Percentiles rank a stretch among this genome's conserved stretches.
Conservation (phyloP, 495 filamentous ascomycete species). For the Letharia columbiana region DNA sequence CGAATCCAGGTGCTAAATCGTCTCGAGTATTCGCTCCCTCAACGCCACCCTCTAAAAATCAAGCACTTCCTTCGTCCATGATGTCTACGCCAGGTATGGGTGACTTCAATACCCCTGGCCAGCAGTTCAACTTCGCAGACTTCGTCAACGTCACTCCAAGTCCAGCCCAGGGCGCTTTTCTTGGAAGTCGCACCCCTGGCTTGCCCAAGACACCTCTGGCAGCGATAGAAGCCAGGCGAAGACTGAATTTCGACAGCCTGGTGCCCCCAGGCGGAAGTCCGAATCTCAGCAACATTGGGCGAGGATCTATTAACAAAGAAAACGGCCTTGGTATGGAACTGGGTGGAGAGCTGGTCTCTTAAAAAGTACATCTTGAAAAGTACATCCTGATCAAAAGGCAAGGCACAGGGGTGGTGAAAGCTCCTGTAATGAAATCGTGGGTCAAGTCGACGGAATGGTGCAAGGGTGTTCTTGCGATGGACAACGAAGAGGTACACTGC, state of each 20-base stretch:
- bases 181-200: conserved; percentile 49
- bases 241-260: conserved; percentile 61
- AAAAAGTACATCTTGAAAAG: conserved; percentile 8
- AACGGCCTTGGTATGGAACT: conserved; percentile 47
- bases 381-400: neutral
- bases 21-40: conserved; percentile 59
- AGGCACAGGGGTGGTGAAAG: neutral
- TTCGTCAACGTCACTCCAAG: conserved; percentile 93
- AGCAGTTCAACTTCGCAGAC: conserved; percentile 88
- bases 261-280: conserved; percentile 40
- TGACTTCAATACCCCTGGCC: conserved; percentile 49
- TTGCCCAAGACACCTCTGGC: conserved; percentile 52
- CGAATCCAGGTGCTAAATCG: conserved; percentile 38
- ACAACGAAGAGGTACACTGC: neutral
- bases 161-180: conserved; percentile 74
- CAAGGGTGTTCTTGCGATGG: neutral
- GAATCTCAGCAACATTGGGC: conserved; percentile 15
- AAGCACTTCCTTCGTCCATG: conserved; percentile 73
- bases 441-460: neutral
- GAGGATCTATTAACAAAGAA: conserved; percentile 21
- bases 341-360: conserved; percentile 47
- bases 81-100: conserved; percentile 69
- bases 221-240: conserved; percentile 47
- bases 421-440: neutral
- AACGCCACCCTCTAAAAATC: conserved; percentile 74